These are phyloP conservation scores for Suillus hirtellus DNA, from an alignment of 768 basidiomycete genomes.

Conservation along the genomic window DNA sequence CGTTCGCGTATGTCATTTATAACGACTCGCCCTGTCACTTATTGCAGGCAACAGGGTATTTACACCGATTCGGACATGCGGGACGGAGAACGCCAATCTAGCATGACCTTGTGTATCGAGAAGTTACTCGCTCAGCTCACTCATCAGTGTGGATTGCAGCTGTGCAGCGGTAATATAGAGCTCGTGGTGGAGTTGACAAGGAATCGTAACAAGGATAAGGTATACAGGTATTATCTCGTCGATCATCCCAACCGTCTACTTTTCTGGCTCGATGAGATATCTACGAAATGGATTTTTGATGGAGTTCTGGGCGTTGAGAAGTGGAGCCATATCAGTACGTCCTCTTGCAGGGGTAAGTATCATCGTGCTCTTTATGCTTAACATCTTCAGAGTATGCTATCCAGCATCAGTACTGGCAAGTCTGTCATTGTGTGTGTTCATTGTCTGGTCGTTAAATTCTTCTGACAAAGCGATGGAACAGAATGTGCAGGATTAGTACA, in stretches of 20 bases:
- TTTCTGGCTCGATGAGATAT: conserved; percentile 48
- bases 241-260: conserved; percentile 42
- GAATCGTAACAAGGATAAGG: accelerated
- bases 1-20: conserved; percentile 34
- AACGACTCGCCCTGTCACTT: not conserved
- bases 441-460: not conserved
- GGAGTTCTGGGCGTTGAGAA: conserved; percentile 40
- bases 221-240: conserved; percentile 43
- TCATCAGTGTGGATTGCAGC: not conserved
- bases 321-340: conserved; percentile 42
- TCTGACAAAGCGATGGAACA: not conserved
- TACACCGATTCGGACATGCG: conserved; percentile 51
- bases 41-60: conserved; percentile 33
- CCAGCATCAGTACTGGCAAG: conserved; percentile 27
- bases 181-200: not conserved
- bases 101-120: not conserved
- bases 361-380: not conserved
- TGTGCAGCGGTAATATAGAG: not conserved
- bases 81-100: not conserved
- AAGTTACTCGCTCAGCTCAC: not conserved
- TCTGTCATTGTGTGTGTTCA: not conserved
- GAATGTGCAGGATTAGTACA: not conserved
- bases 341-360: not conserved
- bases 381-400: conserved; percentile 20
- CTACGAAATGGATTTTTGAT: conserved; percentile 32